Evolutionary conservation across 148 eudicot species (phyloP).

Genomic region (Chenopodium berlandieri): DNA sequence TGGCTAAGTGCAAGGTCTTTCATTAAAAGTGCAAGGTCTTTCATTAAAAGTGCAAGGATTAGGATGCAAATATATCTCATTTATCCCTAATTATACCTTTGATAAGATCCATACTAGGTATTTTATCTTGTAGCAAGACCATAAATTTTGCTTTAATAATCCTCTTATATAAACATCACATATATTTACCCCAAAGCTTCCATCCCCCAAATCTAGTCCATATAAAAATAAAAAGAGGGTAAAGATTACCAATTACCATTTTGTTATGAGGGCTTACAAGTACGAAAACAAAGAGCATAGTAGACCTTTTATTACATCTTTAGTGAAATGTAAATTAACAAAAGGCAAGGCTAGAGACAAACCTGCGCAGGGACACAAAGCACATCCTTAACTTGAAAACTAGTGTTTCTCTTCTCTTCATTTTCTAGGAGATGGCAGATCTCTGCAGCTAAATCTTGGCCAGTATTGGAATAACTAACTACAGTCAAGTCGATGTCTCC

Average conservation of each 20-base stretch:
- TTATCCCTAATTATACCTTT: background rate
- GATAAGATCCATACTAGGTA: background rate
- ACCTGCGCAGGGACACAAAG: constrained; percentile 53
- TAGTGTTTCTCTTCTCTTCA: constrained; percentile 29
- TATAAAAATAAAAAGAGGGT: background rate
- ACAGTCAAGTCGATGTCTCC: constrained; percentile 54
- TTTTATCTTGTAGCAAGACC: background rate
- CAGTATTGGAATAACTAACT: constrained; percentile 22
- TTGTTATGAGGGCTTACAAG: background rate
- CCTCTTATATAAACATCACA: background rate
- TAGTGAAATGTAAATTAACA: constrained; percentile 3
- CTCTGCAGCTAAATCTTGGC: constrained; percentile 28
- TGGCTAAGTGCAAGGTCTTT: background rate
- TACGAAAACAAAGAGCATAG: background rate
- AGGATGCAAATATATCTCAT: background rate
- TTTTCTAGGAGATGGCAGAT: constrained; percentile 34
- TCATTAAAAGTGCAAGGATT: background rate
- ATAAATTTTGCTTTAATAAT: background rate
- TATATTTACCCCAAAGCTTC: background rate
- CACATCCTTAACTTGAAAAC: constrained; percentile 38
- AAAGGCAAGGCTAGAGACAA: constrained; percentile 21
- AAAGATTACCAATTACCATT: too few species aligned
- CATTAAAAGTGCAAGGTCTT: background rate
- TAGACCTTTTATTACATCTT: background rate
- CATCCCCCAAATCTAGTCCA: background rate